Conservation (phyloP, 2,329 filamentous ascomycete genomes). For the Pseudocercospora cruenta region DNA sequence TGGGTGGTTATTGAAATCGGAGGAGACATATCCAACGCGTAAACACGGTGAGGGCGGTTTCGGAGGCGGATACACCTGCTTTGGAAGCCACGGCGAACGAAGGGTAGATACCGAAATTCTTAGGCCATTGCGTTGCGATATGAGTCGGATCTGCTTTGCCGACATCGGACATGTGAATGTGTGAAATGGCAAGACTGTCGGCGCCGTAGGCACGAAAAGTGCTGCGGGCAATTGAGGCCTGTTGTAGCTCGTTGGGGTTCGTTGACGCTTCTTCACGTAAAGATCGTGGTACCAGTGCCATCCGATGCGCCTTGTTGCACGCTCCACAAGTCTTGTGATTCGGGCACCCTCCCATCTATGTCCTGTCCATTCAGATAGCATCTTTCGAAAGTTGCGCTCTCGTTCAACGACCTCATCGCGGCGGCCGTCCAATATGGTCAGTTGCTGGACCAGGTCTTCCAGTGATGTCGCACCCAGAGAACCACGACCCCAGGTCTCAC, state of each 20-base stretch:
- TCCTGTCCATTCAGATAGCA: conserved; percentile 63
- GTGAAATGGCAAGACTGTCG: conserved; percentile 94
- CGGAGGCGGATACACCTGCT: conserved; percentile 81
- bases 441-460: conserved; percentile 49
- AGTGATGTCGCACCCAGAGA: conserved; percentile 56
- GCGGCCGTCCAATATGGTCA: conserved; percentile 44
- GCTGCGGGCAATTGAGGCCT: conserved; percentile 73
- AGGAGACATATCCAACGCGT: conserved; percentile 95
- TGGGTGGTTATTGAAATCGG: conserved; percentile 98
- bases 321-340: conserved; percentile 80
- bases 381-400: conserved; percentile 42
- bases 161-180: conserved; percentile 95
- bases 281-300: conserved; percentile 89
- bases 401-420: conserved; percentile 41
- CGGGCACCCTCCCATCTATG: conserved; percentile 87
- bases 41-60: conserved; percentile 77
- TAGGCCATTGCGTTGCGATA: conserved; percentile 91
- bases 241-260: conserved; percentile 63
- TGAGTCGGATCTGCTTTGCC: conserved; percentile 86
- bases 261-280: conserved; percentile 65
- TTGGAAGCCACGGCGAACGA: conserved; percentile 81
- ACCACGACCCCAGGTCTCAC: conserved; percentile 81
- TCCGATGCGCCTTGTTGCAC: conserved; percentile 74
- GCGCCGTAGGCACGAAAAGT: conserved; percentile 80
- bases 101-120: conserved; percentile 91